These are phyloP conservation scores for Salvia sclarea DNA, from an alignment of 305 asterid genomes.

Conservation along the genomic window DNA sequence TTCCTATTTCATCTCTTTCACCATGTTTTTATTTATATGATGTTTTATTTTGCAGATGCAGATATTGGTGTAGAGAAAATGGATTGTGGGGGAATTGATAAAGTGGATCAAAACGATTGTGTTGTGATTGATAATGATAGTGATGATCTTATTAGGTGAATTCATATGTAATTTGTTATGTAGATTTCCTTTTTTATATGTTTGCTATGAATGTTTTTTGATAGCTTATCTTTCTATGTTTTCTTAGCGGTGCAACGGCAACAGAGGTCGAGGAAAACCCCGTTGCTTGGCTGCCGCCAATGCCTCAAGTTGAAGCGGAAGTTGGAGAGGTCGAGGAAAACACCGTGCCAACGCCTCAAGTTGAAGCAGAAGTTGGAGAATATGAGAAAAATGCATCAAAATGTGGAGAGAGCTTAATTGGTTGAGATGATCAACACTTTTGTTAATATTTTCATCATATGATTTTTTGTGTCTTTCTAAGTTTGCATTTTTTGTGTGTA, in stretches of 20 bases:
- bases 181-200: neutral
- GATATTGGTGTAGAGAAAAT: slow-evolving; percentile 17
- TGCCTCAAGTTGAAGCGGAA: neutral
- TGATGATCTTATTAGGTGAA: slow-evolving; percentile 61
- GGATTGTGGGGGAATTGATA: neutral
- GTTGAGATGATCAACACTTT: neutral
- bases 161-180: neutral
- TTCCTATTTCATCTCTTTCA: too few species aligned
- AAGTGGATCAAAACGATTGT: slow-evolving; percentile 15
- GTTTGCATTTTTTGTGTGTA: neutral
- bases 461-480: neutral
- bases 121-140: slow-evolving; percentile 39
- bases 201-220: neutral
- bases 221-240: neutral
- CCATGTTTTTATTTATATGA: too few species aligned
- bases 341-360: neutral
- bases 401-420: neutral
- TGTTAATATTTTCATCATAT: neutral
- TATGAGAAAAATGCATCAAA: neutral
- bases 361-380: neutral
- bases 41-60: neutral
- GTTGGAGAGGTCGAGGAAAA: neutral
- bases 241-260: neutral
- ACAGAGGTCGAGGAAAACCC: neutral
- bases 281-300: neutral